Evolutionary conservation across 257 asterid species (phyloP).

Genomic region (Nicotiana paniculata): DNA sequence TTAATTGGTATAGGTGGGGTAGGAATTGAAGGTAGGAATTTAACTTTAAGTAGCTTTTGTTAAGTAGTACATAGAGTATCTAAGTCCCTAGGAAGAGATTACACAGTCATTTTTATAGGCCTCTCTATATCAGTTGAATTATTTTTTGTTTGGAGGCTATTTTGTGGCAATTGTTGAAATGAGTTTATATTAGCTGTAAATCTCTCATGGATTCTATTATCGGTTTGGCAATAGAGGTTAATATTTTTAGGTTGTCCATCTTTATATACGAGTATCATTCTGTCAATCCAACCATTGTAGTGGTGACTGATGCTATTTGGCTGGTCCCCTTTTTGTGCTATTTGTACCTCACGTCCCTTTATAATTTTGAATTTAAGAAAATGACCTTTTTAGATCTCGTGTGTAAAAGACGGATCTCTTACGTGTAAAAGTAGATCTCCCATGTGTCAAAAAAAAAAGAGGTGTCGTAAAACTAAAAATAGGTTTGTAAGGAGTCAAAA

Average conservation of each 20-base stretch:
- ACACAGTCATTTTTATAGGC: background rate
- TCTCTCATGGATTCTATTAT: background rate
- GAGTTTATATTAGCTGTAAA: background rate
- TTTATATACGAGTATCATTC: background rate
- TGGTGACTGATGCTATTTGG: no score
- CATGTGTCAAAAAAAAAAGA: no score
- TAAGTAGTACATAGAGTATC: slow-evolving; percentile 2
- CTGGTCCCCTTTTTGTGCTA: no score
- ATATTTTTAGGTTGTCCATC: background rate
- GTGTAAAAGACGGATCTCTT: no score
- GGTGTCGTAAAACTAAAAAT: no score
- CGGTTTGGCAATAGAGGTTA: background rate
- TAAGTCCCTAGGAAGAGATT: background rate
- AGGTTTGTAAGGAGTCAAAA: no score
- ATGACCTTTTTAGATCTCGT: no score
- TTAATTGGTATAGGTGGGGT: slow-evolving; percentile 13
- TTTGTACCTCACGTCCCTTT: no score
- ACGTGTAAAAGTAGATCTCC: no score
- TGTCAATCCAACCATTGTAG: no score
- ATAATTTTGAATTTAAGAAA: no score
- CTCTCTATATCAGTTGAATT: background rate
- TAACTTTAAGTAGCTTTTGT: slow-evolving; percentile 20
- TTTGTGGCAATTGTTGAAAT: background rate
- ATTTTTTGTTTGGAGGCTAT: background rate
- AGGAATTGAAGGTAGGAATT: slow-evolving; percentile 26